Evolutionary conservation across 345 rosid species (phyloP), one percentile per base, ranked within the genome.

Genomic region (Microthlaspi erraticum): DNA sequence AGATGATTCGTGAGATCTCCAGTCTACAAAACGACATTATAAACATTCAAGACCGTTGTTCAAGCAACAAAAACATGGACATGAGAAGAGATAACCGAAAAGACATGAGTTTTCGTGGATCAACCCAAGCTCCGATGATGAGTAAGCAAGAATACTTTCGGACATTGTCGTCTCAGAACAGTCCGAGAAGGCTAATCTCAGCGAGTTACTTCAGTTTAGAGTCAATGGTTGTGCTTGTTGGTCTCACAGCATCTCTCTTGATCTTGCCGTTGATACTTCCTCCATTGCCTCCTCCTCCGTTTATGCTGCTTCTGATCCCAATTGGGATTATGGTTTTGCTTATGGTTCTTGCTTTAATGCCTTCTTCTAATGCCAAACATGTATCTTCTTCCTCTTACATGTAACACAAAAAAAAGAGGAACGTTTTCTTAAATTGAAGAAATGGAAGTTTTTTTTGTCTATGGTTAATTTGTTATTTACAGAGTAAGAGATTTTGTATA

Each of bases 251-350:
- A 5, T 88, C 89, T 0, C 73, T 91, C 64, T 77, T 91, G 81
- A 78, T 91, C 59, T 82, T 91, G n/a, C 97, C 97, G 1, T 57
- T 91, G 83, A 70, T 91, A 20, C 88, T 91, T 5, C 95, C 95
- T 0, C 97, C 95, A 3, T 71, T 91, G 83, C 95, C 95, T 18
- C 97, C 93, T 0, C 97, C 97, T 2, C 97, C 97, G 0, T 87
- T 87, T 51, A 61, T 88, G 91, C 43, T 91, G 70, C 92, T 91
- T 41, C 64, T 91, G 77, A 76, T 91, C 66, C 95, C 97, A 10
- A 80, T 91, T 48, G 88, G 80, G 49, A 91, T 91, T 34, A 73
- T 91, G 69, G 85, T 60, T 16, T 61, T 87, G 77, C 95, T 91
- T 39, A 76, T 91, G 88, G 36, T 81, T 49, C 80, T 91, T 57